phyloP scores from a whole-genome alignment of 768 basidiomycete genomes.

The Mycena crocata region DNA sequence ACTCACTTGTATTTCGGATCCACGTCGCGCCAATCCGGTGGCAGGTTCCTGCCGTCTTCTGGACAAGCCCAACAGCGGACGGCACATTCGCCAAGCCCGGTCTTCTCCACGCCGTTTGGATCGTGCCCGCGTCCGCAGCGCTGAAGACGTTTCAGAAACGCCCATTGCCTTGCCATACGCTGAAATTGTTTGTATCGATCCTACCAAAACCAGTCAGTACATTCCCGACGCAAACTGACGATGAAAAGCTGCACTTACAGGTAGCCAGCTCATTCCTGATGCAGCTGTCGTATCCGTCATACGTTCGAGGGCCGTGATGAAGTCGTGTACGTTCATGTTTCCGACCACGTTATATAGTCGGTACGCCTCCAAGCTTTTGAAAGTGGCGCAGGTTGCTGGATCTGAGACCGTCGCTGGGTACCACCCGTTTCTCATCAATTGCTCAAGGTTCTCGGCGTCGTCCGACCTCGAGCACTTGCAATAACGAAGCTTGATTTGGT shows the following conservation, averaged over 20 bases:
- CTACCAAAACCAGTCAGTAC: background rate
- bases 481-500: slow-evolving; percentile 8
- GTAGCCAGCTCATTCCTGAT: background rate
- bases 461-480: slow-evolving; percentile 24
- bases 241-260: background rate
- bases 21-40: slow-evolving; percentile 24
- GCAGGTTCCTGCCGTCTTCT: slow-evolving; percentile 27
- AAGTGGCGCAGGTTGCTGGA: slow-evolving; percentile 26
- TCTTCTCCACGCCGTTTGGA: slow-evolving; percentile 18
- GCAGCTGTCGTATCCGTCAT: background rate
- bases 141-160: background rate
- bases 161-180: slow-evolving; percentile 1
- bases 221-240: no score
- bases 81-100: slow-evolving; percentile 16
- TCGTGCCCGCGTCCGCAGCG: slow-evolving; percentile 12
- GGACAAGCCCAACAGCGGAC: slow-evolving; percentile 39
- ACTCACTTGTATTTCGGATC: background rate
- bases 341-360: slow-evolving; percentile 29
- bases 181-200: background rate
- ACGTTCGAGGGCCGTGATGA: slow-evolving; percentile 6
- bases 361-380: slow-evolving; percentile 17
- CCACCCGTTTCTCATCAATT: slow-evolving; percentile 6
- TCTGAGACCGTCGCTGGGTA: slow-evolving; percentile 22
- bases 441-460: slow-evolving; percentile 3
- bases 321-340: background rate